A percentile compares a stretch with the other conserved stretches of the same genome.
phyloP scores from a whole-genome alignment of 2,329 filamentous ascomycete genomes.

The Ceratocystis cacaofunesta region DNA sequence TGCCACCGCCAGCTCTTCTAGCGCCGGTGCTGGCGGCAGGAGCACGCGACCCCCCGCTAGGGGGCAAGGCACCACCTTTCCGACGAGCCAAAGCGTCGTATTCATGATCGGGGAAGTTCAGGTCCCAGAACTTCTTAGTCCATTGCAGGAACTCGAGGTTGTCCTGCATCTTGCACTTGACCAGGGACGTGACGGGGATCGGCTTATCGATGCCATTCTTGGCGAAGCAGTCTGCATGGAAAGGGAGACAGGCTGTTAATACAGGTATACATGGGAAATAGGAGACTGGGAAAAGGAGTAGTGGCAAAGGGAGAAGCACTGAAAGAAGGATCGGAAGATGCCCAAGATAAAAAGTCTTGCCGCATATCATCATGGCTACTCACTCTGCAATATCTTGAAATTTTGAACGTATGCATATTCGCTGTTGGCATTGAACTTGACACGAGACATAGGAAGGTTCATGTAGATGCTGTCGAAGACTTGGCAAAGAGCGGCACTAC shows the following conservation, averaged over 20 bases:
- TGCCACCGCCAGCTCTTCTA: constrained; percentile 41
- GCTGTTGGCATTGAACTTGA: constrained; percentile 96
- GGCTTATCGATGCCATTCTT: constrained; percentile 81
- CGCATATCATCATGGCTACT: constrained; percentile 24
- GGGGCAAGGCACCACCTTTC: constrained; percentile 55
- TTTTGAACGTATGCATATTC: constrained; percentile 98
- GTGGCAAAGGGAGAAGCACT: background rate
- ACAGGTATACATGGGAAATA: constrained; percentile 16
- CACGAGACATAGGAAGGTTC: constrained; percentile 85
- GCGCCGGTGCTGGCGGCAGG: constrained; percentile 35
- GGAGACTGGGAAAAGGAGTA: background rate
- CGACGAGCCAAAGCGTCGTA: constrained; percentile 81
- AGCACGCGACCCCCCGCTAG: constrained; percentile 33
- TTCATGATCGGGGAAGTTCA: constrained; percentile 92
- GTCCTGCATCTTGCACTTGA: constrained; percentile 99
- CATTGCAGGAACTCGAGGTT: constrained; percentile 98
- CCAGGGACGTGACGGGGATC: constrained; percentile 72
- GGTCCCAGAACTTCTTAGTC: constrained; percentile 94
- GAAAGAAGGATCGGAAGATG: background rate
- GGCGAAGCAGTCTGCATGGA: constrained; percentile 56
- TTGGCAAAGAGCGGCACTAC: constrained; percentile 86
- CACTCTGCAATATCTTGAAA: constrained; percentile 95
- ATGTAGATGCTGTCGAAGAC: constrained; percentile 96
- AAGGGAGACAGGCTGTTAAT: background rate
- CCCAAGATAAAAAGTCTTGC: constrained; percentile 3